Evolutionary conservation across 2,329 filamentous ascomycete genomes (phyloP).

Genomic region (Cladophialophora bantiana): DNA sequence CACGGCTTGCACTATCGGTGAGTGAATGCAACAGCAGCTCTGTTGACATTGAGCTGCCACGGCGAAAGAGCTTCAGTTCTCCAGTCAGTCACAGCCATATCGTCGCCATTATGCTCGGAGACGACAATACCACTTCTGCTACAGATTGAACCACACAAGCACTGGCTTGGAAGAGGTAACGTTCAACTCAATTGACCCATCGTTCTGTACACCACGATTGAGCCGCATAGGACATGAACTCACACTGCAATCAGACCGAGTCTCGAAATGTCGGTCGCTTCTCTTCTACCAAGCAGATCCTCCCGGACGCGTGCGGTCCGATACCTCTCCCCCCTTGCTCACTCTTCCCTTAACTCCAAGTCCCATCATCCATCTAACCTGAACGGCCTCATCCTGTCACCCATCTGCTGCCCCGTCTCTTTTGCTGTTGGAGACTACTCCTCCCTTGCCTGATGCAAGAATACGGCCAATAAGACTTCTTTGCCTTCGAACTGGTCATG

Average conservation of each 20-base stretch:
- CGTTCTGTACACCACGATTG: neutral
- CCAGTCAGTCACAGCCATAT: neutral
- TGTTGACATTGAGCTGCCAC: neutral
- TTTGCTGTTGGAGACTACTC: constrained; percentile 5
- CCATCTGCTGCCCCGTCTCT: constrained; percentile 3
- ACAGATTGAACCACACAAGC: neutral
- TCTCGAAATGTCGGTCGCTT: neutral
- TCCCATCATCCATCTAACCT: neutral
- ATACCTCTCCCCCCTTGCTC: neutral
- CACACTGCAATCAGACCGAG: neutral
- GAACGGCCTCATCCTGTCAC: constrained; percentile 8
- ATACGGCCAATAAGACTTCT: neutral
- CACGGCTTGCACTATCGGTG: constrained; percentile 9
- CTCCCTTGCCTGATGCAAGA: neutral
- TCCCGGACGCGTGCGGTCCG: neutral
- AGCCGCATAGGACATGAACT: neutral
- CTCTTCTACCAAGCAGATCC: neutral
- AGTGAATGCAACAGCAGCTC: neutral
- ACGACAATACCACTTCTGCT: neutral
- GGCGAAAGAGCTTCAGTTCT: neutral
- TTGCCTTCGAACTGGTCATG: neutral
- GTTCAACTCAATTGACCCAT: neutral
- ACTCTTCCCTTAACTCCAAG: neutral
- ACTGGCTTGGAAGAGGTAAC: neutral
- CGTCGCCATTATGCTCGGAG: neutral